Evolutionary conservation across 139 green algal genomes (phyloP).

Genomic region (Monoraphidium neglectum): DNA sequence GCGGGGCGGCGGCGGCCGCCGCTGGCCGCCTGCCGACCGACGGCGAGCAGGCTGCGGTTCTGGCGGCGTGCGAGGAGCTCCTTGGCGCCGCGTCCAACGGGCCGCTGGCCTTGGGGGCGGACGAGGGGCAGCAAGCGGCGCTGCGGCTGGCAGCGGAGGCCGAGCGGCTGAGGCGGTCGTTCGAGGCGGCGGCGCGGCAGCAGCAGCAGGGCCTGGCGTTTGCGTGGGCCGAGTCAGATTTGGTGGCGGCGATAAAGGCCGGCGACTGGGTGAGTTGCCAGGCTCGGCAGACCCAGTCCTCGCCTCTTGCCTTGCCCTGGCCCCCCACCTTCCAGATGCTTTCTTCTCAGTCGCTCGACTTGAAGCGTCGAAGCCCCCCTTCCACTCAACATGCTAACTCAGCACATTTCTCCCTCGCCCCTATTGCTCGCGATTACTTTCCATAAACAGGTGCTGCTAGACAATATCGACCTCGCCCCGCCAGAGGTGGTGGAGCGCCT

Average conservation of each 20-base stretch:
- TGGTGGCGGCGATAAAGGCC: conserved; percentile 19
- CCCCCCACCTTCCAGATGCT: not conserved
- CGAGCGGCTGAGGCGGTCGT: not conserved
- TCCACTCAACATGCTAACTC: not conserved
- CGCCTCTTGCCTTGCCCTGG: not conserved
- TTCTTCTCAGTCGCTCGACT: not conserved
- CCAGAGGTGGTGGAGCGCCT: conserved; percentile 45
- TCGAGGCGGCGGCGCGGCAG: too few relatives aligned
- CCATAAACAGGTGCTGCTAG: conserved; percentile 35
- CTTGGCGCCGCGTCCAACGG: not conserved
- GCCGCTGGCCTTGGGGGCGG: not conserved
- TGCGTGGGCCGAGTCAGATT: conserved; percentile 21
- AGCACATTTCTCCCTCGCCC: not conserved
- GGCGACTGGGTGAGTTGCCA: conserved; percentile 33
- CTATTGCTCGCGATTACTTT: not conserved
- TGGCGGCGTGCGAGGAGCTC: conserved; percentile 1
- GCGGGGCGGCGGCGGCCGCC: conserved; percentile 1
- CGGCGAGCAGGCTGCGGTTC: not conserved
- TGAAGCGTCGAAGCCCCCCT: not conserved
- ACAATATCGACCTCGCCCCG: conserved; percentile 45
- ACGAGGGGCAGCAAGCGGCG: not conserved
- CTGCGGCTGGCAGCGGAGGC: not conserved
- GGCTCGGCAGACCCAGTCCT: not conserved
- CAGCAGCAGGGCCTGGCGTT: conserved; percentile 26
- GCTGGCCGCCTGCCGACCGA: not conserved